Evolutionary conservation across 352 stramenopile genomes (phyloP), one percentile per base, ranked within the genome.

Genomic region (Blastocystis hominis): DNA sequence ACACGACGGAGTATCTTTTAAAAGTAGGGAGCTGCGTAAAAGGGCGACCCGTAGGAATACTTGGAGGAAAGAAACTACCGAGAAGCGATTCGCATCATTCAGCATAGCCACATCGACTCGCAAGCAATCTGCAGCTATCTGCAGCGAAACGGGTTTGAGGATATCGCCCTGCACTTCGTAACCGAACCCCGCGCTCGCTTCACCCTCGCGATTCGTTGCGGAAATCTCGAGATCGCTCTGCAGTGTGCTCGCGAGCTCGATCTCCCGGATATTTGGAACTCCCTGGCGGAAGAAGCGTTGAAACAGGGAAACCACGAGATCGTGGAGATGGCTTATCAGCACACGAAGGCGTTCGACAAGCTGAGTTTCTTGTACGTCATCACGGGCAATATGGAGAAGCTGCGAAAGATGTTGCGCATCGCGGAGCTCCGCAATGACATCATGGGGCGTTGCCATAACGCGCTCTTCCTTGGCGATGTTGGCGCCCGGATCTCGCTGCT

Each of bases 371-470:
- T 99, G 40, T 99, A 99, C 91, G 92, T 98, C 17, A 94, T 99
- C 56, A 98, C 96, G 66, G 97, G 69, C 78, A 97, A 98, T 91
- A 96, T 93, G 56, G 96, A 98, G 84, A 98, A 99, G 91, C 93
- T 99, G 15, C 93, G 94, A 88, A 98, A 98, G 91, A 99, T 99
- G 96, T 92, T 98, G 80, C 98, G 98, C 91, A 99, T 99, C 70
- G 95, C 96, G 3, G 95, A 98, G 90, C 96, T 98, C 90, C 93
- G 96, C 70, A 94, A 95, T 86, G 96, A 99, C 89, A 96, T 98
- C 84, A 98, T 99, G 96, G 95, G 93, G 34, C 94, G 95, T 59
- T 98, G 98, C 90, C 96, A 98, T 91, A 98, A 98, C 90, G 95
- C 96, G 5, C 91, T 99, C 6, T 97, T 98, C 88, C 92, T 99